Evolutionary conservation across 129 eudicot species (phyloP).

Genomic region (Centella asiatica): DNA sequence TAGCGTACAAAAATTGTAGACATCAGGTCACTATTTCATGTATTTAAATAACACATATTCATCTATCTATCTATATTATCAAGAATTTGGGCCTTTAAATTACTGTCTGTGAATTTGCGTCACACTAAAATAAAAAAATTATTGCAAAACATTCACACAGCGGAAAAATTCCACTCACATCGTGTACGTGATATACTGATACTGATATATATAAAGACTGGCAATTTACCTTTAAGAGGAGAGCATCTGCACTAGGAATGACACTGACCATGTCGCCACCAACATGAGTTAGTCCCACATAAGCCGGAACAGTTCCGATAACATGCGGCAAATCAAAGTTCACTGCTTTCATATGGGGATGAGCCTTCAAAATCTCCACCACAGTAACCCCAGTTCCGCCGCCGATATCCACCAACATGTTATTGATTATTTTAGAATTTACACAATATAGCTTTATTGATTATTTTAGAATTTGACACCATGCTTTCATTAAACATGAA

Average conservation of each 20-base stretch:
- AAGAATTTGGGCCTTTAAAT: no score
- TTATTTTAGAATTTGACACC: background rate
- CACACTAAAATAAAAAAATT: no score
- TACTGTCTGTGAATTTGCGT: no score
- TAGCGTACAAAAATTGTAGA: no score
- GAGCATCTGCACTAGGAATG: background rate
- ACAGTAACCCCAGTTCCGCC: background rate
- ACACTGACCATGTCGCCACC: background rate
- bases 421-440: no score
- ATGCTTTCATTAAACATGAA: background rate
- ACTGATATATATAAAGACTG: no score
- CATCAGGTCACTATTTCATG: no score
- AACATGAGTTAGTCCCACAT: background rate
- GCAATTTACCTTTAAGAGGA: background rate
- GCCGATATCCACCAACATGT: background rate
- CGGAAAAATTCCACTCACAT: no score
- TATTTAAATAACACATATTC: no score
- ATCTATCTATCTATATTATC: no score
- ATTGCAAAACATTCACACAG: no score
- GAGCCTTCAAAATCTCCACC: background rate
- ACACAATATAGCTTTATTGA: background rate
- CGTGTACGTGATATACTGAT: no score
- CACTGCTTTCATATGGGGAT: background rate
- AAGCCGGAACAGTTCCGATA: background rate
- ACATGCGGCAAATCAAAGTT: background rate